Evolutionary conservation across 352 stramenopile genomes (phyloP).

Genomic region (Phytophthora pistaciae): DNA sequence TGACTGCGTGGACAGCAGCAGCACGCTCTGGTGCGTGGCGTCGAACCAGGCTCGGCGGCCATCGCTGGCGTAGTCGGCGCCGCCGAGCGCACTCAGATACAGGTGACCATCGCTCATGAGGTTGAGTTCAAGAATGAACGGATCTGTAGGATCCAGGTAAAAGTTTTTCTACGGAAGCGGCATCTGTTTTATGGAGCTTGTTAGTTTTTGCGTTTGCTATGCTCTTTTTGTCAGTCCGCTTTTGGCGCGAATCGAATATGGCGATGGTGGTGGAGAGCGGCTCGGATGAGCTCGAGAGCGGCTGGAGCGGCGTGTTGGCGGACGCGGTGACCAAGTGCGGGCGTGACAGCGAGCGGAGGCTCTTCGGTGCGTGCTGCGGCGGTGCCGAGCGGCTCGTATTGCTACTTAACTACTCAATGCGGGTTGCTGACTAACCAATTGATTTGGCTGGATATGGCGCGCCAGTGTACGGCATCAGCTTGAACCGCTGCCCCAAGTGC

Average conservation of each 20-base stretch:
- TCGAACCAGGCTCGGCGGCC: constrained; percentile 61
- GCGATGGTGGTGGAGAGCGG: too few species aligned
- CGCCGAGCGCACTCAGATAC: constrained; percentile 58
- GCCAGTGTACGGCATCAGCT: constrained; percentile 77
- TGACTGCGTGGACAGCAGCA: constrained; percentile 51
- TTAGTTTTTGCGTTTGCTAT: not conserved
- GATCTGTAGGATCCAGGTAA: not conserved
- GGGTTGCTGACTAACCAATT: not conserved
- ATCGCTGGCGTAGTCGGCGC: constrained; percentile 51
- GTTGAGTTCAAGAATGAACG: constrained; percentile 7
- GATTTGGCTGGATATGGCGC: constrained; percentile 6
- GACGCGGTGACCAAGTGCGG: constrained; percentile 61
- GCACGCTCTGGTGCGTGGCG: constrained; percentile 55
- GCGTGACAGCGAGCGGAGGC: constrained; percentile 52
- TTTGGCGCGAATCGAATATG: constrained; percentile 9
- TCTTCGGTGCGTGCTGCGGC: constrained; percentile 49
- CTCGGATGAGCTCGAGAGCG: too few species aligned
- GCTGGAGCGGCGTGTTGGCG: constrained; percentile 48
- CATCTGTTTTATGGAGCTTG: not conserved
- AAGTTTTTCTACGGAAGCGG: not conserved
- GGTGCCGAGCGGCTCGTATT: not conserved
- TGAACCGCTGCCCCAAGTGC: constrained; percentile 55
- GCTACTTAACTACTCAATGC: not conserved
- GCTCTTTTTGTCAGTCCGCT: not conserved
- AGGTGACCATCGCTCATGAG: constrained; percentile 66